phyloP scores from a whole-genome alignment of 176 grass and related monocot species.

The Avena atlantica region DNA sequence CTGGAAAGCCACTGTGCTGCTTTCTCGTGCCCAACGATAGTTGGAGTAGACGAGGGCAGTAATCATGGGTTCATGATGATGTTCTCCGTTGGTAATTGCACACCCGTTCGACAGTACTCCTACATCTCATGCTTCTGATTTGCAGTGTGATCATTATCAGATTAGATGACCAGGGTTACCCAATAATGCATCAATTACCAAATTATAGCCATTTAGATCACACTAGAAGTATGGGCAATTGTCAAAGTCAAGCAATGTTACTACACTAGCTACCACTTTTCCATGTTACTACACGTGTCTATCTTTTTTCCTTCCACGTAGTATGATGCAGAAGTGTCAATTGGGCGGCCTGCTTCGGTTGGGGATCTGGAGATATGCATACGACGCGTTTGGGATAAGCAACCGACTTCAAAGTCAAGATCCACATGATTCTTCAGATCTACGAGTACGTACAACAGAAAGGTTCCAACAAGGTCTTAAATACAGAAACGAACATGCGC shows the following conservation, averaged over 20 bases:
- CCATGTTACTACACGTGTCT: background rate
- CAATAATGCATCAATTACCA: background rate
- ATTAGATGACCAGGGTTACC: no score
- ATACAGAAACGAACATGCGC: slow-evolving; percentile 27
- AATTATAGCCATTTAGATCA: background rate
- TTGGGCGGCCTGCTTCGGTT: slow-evolving; percentile 8
- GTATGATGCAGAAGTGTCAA: background rate
- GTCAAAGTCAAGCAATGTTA: background rate
- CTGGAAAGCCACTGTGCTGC: slow-evolving; percentile 29
- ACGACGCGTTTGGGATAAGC: slow-evolving; percentile 18
- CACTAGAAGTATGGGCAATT: background rate
- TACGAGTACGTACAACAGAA: slow-evolving; percentile 14
- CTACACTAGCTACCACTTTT: background rate
- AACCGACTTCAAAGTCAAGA: slow-evolving; percentile 48
- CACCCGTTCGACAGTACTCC: no score
- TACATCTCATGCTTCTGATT: no score
- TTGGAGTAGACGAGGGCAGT: background rate
- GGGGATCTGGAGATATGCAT: background rate
- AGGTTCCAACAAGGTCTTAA: background rate
- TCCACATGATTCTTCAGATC: slow-evolving; percentile 39
- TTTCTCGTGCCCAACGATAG: slow-evolving; percentile 23
- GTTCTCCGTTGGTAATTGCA: background rate
- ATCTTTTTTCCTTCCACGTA: background rate
- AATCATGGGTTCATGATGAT: slow-evolving; percentile 32
- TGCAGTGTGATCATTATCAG: no score